Evolutionary conservation across 1,139 yeast species (phyloP).

Genomic region (Waltiozyma sp.): DNA sequence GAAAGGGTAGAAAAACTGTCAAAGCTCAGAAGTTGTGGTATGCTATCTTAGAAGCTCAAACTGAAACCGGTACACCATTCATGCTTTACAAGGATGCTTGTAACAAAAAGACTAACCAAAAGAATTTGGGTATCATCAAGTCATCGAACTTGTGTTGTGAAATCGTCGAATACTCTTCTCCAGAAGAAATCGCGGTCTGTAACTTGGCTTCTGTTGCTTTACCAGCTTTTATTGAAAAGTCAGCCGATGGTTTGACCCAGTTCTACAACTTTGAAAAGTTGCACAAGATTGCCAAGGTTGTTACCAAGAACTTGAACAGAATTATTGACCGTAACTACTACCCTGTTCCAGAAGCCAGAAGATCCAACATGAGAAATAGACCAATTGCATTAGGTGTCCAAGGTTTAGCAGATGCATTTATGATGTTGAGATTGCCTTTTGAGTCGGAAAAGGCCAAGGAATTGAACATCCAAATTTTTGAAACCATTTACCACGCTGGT

Average conservation of each 20-base stretch:
- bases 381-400: conserved; percentile 89
- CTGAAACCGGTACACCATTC: conserved; percentile 89
- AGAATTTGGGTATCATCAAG: conserved; percentile 79
- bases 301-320: conserved; percentile 61
- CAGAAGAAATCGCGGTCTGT: conserved; percentile 87
- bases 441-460: conserved; percentile 65
- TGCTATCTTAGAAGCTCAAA: conserved; percentile 77
- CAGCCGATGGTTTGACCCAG: conserved; percentile 29
- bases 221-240: conserved; percentile 48
- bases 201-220: conserved; percentile 80
- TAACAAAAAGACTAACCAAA: conserved; percentile 72
- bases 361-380: conserved; percentile 63
- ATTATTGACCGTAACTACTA: conserved; percentile 70
- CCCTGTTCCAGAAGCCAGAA: conserved; percentile 61
- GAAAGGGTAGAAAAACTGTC: conserved; percentile 58
- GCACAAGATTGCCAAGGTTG: conserved; percentile 63
- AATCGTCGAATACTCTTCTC: conserved; percentile 78
- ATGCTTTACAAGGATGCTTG: conserved; percentile 87
- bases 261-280: conserved; percentile 39
- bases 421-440: conserved; percentile 66
- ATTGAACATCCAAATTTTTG: conserved; percentile 71
- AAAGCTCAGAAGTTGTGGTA: conserved; percentile 88
- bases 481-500: conserved; percentile 84
- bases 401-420: conserved; percentile 78
- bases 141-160: conserved; percentile 87